These are phyloP conservation scores for Solanum neorickii DNA, from an alignment of 257 asterid species.

Conservation along the genomic window DNA sequence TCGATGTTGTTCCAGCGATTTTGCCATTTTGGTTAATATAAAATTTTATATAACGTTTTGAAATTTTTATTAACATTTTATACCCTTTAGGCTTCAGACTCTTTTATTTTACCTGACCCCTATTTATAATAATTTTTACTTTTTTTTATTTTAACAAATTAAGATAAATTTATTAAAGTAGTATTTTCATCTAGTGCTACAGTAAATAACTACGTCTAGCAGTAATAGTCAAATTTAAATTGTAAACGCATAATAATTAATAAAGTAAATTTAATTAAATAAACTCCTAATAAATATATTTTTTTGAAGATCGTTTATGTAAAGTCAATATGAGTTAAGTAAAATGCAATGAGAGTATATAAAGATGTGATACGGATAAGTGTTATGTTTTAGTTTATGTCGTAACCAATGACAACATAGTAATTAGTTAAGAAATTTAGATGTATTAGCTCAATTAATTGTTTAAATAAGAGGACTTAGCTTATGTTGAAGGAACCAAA, in stretches of 20 bases:
- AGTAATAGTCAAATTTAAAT: too few relatives aligned
- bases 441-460: not conserved
- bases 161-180: not conserved
- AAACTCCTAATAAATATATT: not conserved
- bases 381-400: not conserved
- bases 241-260: too few relatives aligned
- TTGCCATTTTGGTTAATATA: too few relatives aligned
- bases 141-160: not conserved
- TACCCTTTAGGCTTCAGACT: rapidly evolving
- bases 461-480: not conserved
- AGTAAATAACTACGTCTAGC: not conserved
- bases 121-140: not conserved
- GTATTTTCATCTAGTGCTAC: not conserved
- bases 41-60: too few relatives aligned
- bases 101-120: not conserved
- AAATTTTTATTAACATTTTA: too few relatives aligned
- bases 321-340: not conserved
- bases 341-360: not conserved
- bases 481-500: not conserved
- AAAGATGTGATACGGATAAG: not conserved
- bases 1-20: too few relatives aligned
- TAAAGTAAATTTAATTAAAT: too few relatives aligned
- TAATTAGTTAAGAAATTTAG: not conserved
- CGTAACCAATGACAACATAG: not conserved
- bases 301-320: not conserved